Percentiles rank a stretch among this genome's conserved stretches.
These are phyloP conservation scores for Olyra latifolia DNA, from an alignment of 176 grass and related monocot genomes.

Conservation along the genomic window DNA sequence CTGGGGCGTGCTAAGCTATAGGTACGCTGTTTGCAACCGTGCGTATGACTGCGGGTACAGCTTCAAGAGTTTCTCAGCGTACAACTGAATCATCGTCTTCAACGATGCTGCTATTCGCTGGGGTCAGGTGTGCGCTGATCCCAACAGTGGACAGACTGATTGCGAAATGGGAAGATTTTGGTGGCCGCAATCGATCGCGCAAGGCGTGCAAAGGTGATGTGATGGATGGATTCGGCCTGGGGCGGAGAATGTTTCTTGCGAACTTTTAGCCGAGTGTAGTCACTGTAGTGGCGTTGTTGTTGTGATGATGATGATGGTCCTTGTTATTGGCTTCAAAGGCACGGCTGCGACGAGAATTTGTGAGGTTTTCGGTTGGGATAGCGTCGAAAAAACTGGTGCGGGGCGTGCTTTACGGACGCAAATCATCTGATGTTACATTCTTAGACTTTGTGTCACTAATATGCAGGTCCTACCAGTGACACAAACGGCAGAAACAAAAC, in stretches of 20 bases:
- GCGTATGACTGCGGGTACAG: neutral
- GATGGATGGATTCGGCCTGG: constrained; percentile 21
- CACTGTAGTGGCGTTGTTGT: neutral
- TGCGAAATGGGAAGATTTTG: constrained; percentile 47
- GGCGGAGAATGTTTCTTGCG: constrained; percentile 13
- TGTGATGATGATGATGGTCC: constrained; percentile 14
- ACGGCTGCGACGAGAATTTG: constrained; percentile 22
- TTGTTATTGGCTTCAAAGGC: constrained; percentile 59
- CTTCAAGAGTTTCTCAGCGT: neutral
- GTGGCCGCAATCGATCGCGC: neutral
- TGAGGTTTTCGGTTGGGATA: constrained; percentile 28
- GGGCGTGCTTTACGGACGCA: too few species aligned
- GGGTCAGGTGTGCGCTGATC: constrained; percentile 15
- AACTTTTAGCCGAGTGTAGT: constrained; percentile 10
- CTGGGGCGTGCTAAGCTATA: neutral
- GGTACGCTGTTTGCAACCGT: neutral
- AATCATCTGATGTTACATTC: too few species aligned
- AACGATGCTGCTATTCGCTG: neutral
- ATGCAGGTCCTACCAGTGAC: too few species aligned
- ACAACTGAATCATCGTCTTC: too few species aligned
- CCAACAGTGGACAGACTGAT: neutral
- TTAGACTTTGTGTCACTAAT: too few species aligned
- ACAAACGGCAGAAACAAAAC: too few species aligned
- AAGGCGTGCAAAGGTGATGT: neutral
- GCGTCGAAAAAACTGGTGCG: neutral